These are phyloP conservation scores for Lotus japonicus DNA, from an alignment of 306 rosid genomes.

Conservation along the genomic window DNA sequence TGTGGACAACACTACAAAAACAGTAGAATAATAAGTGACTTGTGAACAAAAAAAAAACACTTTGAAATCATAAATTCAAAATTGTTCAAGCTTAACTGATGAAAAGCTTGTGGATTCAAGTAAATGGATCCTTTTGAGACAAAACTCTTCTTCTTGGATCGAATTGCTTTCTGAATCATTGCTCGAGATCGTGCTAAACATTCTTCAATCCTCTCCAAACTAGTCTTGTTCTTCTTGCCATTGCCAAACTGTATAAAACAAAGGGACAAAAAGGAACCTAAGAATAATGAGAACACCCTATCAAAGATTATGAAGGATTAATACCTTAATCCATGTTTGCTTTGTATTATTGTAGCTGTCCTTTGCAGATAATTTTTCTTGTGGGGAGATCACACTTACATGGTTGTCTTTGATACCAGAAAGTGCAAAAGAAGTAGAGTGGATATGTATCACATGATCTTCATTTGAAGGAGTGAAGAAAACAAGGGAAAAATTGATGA, in stretches of 20 bases:
- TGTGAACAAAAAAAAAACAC: background rate
- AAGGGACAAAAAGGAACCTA: background rate
- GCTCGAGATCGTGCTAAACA: constrained; percentile 22
- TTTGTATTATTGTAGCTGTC: background rate
- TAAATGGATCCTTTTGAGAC: constrained; percentile 28
- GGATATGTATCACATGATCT: background rate
- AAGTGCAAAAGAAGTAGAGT: background rate
- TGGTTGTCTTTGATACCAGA: background rate
- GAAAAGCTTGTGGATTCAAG: constrained; percentile 28
- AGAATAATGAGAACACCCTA: background rate
- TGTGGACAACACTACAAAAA: background rate
- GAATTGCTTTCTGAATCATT: constrained; percentile 18
- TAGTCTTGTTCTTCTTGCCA: constrained; percentile 6
- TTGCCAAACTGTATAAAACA: background rate
- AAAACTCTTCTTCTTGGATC: constrained; percentile 10
- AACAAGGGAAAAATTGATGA: constrained; percentile 17
- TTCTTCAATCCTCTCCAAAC: constrained; percentile 29
- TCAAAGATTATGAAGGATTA: background rate
- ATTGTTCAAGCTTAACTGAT: constrained; percentile 25
- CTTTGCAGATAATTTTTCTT: background rate
- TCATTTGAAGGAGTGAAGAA: constrained; percentile 22
- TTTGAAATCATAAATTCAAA: background rate
- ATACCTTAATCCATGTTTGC: constrained; percentile 16
- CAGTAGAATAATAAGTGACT: background rate
- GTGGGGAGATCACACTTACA: background rate